A percentile compares a stretch with the other conserved stretches of the same genome.
phyloP scores from a whole-genome alignment of 257 asterid species.

The Solanum phureja region DNA sequence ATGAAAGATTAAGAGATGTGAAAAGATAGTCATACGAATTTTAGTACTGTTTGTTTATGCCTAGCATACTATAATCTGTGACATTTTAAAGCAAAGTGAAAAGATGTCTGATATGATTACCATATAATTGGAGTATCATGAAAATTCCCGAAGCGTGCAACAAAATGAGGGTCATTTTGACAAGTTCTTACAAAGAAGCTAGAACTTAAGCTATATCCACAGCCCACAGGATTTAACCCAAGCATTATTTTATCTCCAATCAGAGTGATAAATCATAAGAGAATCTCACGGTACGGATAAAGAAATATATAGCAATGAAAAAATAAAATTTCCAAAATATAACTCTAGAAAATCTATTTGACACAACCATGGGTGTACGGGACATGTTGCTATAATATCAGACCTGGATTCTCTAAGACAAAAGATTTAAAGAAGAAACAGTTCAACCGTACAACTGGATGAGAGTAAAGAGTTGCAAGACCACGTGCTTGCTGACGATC shows the following conservation, averaged over 20 bases:
- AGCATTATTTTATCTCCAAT: neutral
- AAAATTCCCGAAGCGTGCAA: neutral
- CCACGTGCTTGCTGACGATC: slow-evolving; percentile 90
- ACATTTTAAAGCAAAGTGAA: neutral
- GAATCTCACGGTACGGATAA: neutral
- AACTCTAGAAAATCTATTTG: neutral
- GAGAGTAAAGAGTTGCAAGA: slow-evolving; percentile 80
- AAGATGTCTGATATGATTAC: neutral
- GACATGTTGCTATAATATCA: neutral
- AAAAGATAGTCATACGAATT: neutral
- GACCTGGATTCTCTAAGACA: neutral
- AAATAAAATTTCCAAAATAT: neutral
- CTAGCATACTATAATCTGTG: neutral
- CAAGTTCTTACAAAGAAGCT: neutral
- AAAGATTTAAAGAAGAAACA: neutral
- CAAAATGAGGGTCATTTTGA: neutral
- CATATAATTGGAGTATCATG: neutral
- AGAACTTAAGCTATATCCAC: neutral
- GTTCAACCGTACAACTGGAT: slow-evolving; percentile 72
- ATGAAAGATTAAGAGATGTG: slow-evolving; percentile 6
- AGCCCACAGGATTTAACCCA: neutral
- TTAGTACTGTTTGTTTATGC: neutral
- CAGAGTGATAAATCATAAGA: neutral
- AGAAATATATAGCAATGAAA: neutral
- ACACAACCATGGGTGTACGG: neutral